A percentile compares a stretch with the other conserved stretches of the same genome.
Evolutionary conservation across 345 rosid species (phyloP).

Genomic region (Psidium guajava): DNA sequence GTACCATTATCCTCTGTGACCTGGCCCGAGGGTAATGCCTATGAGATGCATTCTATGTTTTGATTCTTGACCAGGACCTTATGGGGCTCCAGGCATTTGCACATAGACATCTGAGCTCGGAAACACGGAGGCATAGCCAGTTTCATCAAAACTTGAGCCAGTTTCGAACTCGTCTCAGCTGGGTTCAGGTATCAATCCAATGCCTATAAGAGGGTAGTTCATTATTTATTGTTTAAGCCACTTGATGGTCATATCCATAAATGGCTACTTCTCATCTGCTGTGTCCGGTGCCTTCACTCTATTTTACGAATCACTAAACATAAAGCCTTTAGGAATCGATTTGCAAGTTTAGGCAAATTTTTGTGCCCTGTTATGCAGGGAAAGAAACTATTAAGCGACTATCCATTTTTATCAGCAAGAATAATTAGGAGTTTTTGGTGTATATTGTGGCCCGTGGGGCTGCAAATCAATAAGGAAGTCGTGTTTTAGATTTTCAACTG

Average conservation of each 20-base stretch:
- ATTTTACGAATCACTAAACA: not conserved
- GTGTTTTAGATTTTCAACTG: not conserved
- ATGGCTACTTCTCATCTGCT: not conserved
- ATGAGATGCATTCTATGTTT: not conserved
- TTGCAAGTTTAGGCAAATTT: not conserved
- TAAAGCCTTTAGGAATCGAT: not conserved
- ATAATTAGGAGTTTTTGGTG: fast-evolving
- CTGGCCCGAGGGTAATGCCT: not conserved
- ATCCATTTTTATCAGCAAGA: not conserved
- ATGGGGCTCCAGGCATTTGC: not conserved
- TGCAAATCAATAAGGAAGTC: not conserved
- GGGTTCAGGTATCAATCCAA: not conserved
- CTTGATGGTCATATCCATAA: not conserved
- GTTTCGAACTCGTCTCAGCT: not conserved
- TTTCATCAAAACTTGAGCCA: not conserved
- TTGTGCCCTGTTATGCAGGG: not conserved
- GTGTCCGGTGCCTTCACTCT: not conserved
- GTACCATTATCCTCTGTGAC: not conserved
- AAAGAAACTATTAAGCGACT: not conserved
- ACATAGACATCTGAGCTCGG: not conserved
- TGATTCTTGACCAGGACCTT: not conserved
- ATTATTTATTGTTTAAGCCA: not conserved
- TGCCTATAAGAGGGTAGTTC: not conserved
- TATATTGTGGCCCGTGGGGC: not conserved
- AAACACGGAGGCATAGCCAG: not conserved